A percentile compares a stretch with the other conserved stretches of the same genome.
Evolutionary conservation across 2,329 filamentous ascomycete species (phyloP).

Genomic region (Aspergillus glaucus): DNA sequence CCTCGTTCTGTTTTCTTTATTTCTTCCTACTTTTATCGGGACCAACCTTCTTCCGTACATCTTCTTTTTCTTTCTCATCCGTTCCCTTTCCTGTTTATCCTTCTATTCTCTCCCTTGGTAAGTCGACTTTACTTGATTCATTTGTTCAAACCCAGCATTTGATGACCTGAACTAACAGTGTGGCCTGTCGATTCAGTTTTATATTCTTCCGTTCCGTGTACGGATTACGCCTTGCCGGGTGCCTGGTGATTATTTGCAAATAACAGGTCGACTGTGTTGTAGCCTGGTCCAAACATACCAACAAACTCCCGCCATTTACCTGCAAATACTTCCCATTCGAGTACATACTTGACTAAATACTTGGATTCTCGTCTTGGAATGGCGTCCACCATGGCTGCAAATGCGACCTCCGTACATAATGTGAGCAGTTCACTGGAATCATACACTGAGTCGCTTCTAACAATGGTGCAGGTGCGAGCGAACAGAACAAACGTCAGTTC

Average conservation of each 20-base stretch:
- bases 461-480: slow-evolving; percentile 21
- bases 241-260: slow-evolving; percentile 28
- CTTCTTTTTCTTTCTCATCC: slow-evolving; percentile 1
- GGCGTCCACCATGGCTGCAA: slow-evolving; percentile 32
- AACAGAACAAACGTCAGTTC: slow-evolving; percentile 36
- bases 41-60: not conserved
- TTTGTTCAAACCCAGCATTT: not conserved
- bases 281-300: slow-evolving; percentile 2
- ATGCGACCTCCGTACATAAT: slow-evolving; percentile 31
- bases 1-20: slow-evolving; percentile 3
- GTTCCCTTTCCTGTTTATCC: slow-evolving; percentile 16
- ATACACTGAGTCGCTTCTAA: not conserved
- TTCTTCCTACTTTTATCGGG: slow-evolving; percentile 4
- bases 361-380: slow-evolving; percentile 19
- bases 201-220: slow-evolving; percentile 14
- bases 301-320: slow-evolving; percentile 3
- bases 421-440: slow-evolving; percentile 20
- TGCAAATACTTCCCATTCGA: slow-evolving; percentile 17
- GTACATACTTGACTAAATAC: slow-evolving; percentile 17
- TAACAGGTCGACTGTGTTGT: slow-evolving; percentile 14
- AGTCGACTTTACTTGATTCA: not conserved
- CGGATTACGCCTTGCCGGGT: slow-evolving; percentile 18
- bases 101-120: slow-evolving; percentile 7
- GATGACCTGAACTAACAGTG: slow-evolving; percentile 6
- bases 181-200: slow-evolving; percentile 16